Percentiles rank a stretch among this genome's conserved stretches.
These are phyloP conservation scores for Hirsutella minnesotensis DNA, from an alignment of 2,329 filamentous ascomycete species.

Conservation along the genomic window DNA sequence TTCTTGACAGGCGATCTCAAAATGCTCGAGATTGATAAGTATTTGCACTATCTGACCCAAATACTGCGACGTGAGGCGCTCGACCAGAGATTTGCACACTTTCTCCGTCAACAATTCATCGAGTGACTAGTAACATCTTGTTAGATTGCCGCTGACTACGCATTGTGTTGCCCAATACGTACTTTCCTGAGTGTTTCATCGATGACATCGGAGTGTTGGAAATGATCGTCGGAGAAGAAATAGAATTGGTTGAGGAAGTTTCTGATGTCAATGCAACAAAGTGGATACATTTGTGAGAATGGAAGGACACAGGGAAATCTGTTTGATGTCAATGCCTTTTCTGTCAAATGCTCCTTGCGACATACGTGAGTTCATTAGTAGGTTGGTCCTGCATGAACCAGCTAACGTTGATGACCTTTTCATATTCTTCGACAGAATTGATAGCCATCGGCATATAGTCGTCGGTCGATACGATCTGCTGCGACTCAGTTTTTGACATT, in stretches of 20 bases:
- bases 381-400: constrained; percentile 86
- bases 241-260: constrained; percentile 98
- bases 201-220: constrained; percentile 79
- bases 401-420: constrained; percentile 89
- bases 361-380: constrained; percentile 61
- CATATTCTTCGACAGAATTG: constrained; percentile 78
- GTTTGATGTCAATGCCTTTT: constrained; percentile 4
- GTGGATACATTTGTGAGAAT: constrained; percentile 97
- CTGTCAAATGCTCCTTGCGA: constrained; percentile 5
- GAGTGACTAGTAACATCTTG: constrained; percentile 50
- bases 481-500: not conserved
- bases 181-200: constrained; percentile 80
- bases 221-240: constrained; percentile 93
- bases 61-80: constrained; percentile 83
- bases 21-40: constrained; percentile 92
- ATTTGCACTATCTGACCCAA: constrained; percentile 97
- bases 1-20: constrained; percentile 84
- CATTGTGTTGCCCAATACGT: constrained; percentile 5
- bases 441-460: constrained; percentile 99
- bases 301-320: constrained; percentile 92
- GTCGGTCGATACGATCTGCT: constrained; percentile 67
- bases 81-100: constrained; percentile 82
- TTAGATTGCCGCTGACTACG: not conserved
- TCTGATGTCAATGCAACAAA: constrained; percentile 95
- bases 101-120: constrained; percentile 89